Conservation (phyloP, 768 basidiomycete genomes). For the Boletus reticuloceps region DNA sequence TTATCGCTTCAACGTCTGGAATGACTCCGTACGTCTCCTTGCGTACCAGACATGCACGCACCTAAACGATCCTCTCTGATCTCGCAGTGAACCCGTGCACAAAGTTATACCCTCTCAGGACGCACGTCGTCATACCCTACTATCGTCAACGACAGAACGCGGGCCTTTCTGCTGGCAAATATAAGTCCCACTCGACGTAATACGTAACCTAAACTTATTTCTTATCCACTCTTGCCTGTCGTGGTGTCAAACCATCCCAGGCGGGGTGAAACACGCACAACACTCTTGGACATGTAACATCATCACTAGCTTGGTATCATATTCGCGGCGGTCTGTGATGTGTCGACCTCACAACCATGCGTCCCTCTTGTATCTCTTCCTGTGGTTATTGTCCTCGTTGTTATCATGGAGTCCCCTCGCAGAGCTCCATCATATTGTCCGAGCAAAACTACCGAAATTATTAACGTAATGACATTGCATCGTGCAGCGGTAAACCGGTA, state of each 20-base stretch:
- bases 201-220: conserved; percentile 29
- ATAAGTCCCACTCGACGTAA: conserved; percentile 28
- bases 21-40: conserved; percentile 38
- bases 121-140: conserved; percentile 27
- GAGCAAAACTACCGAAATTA: conserved; percentile 7
- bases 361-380: conserved; percentile 11
- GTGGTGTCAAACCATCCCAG: conserved; percentile 10
- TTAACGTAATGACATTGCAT: conserved; percentile 11
- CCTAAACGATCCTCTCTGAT: conserved; percentile 9
- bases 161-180: conserved; percentile 29
- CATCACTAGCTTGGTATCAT: conserved; percentile 19
- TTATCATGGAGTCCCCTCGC: conserved; percentile 7
- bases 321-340: conserved; percentile 10
- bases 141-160: conserved; percentile 25
- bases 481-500: neutral
- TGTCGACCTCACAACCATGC: conserved; percentile 4
- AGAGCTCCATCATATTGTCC: neutral
- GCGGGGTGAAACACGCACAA: conserved; percentile 9
- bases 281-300: conserved; percentile 30
- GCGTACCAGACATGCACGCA: neutral
- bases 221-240: conserved; percentile 16
- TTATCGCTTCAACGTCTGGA: conserved; percentile 62
- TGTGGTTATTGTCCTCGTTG: conserved; percentile 15
- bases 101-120: conserved; percentile 25
- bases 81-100: conserved; percentile 19